Evolutionary conservation across 352 stramenopile genomes (phyloP).

Genomic region (Nothophytophthora sp.): DNA sequence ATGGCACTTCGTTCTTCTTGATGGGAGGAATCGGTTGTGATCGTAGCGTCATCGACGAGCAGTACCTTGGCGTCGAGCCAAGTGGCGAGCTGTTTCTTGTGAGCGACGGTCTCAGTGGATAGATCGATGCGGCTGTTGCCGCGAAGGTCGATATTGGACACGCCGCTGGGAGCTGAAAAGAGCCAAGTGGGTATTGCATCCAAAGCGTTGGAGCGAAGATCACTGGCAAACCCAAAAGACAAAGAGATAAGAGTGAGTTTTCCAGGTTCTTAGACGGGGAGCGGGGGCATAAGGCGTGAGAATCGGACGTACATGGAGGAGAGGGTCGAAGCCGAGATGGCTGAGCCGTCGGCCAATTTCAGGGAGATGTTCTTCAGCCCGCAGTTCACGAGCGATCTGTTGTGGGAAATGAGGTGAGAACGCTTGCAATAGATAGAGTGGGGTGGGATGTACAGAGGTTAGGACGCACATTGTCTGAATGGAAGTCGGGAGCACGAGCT

Average conservation of each 20-base stretch:
- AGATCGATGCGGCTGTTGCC: constrained; percentile 38
- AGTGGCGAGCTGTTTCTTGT: constrained; percentile 24
- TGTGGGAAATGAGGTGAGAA: background rate
- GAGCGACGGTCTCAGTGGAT: constrained; percentile 19
- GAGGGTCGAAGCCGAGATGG: constrained; percentile 18
- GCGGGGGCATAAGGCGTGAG: background rate
- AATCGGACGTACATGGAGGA: constrained; percentile 27
- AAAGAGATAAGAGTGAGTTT: background rate
- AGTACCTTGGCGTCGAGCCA: constrained; percentile 39
- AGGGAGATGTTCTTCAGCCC: constrained; percentile 41
- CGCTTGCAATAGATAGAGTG: background rate
- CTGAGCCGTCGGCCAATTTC: constrained; percentile 34
- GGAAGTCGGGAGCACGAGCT: constrained; percentile 43
- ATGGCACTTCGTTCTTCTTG: constrained; percentile 8
- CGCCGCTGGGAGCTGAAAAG: constrained; percentile 5
- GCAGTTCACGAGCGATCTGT: constrained; percentile 45
- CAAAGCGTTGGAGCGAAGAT: constrained; percentile 48
- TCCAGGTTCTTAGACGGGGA: too few species aligned
- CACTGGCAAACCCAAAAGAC: constrained; percentile 16
- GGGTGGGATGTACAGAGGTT: background rate
- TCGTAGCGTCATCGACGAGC: constrained; percentile 29
- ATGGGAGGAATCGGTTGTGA: background rate
- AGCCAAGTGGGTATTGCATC: constrained; percentile 8
- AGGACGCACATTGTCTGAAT: constrained; percentile 46
- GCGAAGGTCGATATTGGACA: constrained; percentile 41